phyloP scores from a whole-genome alignment of 2,329 filamentous ascomycete species.

The Neofusicoccum cordaticola region DNA sequence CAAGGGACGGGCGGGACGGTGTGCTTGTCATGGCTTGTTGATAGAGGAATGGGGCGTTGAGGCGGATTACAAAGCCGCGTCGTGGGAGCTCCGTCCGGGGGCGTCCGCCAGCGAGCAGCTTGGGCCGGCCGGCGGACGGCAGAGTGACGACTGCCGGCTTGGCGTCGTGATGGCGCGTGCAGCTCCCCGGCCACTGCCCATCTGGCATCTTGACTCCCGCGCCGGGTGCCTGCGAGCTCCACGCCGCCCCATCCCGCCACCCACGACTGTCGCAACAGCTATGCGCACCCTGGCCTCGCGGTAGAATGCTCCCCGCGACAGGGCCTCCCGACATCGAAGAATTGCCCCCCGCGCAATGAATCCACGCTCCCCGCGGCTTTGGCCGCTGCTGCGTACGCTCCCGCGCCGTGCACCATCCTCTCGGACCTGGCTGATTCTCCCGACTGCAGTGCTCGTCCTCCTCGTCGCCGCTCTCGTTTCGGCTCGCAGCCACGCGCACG shows the following conservation, averaged over 20 bases:
- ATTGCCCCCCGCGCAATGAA: slow-evolving; percentile 15
- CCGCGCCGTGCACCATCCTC: not conserved
- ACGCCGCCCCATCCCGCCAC: not conserved
- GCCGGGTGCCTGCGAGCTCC: not conserved
- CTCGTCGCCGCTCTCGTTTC: slow-evolving; percentile 28
- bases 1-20: not conserved
- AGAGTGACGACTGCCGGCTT: not conserved
- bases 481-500: slow-evolving; percentile 21
- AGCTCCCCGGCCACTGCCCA: not conserved
- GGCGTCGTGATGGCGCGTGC: not conserved
- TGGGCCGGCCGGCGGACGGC: not conserved
- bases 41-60: not conserved
- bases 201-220: slow-evolving; percentile 16
- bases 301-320: slow-evolving; percentile 1
- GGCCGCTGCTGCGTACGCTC: slow-evolving; percentile 17
- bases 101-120: not conserved
- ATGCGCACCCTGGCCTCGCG: not conserved
- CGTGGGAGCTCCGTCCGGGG: not conserved
- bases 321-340: not conserved
- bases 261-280: slow-evolving; percentile 2
- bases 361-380: slow-evolving; percentile 10
- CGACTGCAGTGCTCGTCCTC: slow-evolving; percentile 31
- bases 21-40: not conserved
- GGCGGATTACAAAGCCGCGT: slow-evolving; percentile 12
- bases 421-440: not conserved